Percentiles rank a stretch among this genome's conserved stretches.
phyloP scores from a whole-genome alignment of 768 basidiomycete genomes.

The Rhizopogon sp. region DNA sequence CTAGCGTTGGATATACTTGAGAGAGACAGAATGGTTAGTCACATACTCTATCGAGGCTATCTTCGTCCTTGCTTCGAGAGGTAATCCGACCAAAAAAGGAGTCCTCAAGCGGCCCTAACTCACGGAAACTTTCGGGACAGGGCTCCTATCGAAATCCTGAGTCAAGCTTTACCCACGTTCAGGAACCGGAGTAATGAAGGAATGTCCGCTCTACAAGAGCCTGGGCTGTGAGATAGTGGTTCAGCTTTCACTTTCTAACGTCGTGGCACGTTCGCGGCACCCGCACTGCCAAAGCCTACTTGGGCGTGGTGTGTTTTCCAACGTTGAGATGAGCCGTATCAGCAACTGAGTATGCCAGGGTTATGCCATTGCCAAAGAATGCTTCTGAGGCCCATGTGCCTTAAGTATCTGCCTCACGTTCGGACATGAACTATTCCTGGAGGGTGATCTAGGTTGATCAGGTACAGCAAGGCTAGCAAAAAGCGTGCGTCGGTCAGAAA shows the following conservation, averaged over 20 bases:
- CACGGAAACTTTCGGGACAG: background rate
- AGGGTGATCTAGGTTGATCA: background rate
- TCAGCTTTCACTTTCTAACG: background rate
- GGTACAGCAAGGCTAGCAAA: background rate
- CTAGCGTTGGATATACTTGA: background rate
- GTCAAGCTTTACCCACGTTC: background rate
- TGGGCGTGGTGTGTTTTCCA: background rate
- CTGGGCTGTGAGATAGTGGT: background rate
- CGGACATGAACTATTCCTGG: constrained; percentile 1
- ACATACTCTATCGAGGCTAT: background rate
- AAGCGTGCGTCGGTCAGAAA: background rate
- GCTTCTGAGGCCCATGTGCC: constrained; percentile 1
- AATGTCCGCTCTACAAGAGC: background rate
- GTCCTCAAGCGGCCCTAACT: background rate
- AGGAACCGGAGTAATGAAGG: background rate
- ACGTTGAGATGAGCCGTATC: too few species aligned
- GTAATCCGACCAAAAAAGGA: background rate
- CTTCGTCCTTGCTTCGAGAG: background rate
- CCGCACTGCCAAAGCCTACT: background rate
- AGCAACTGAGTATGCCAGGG: background rate
- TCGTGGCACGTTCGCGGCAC: background rate
- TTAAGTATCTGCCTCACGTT: constrained; percentile 1
- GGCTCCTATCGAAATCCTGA: background rate
- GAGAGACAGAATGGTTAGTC: background rate
- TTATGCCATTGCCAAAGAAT: background rate